Evolutionary conservation across 495 filamentous ascomycete species (phyloP).

Genomic region (Parachaetomium inaequale): DNA sequence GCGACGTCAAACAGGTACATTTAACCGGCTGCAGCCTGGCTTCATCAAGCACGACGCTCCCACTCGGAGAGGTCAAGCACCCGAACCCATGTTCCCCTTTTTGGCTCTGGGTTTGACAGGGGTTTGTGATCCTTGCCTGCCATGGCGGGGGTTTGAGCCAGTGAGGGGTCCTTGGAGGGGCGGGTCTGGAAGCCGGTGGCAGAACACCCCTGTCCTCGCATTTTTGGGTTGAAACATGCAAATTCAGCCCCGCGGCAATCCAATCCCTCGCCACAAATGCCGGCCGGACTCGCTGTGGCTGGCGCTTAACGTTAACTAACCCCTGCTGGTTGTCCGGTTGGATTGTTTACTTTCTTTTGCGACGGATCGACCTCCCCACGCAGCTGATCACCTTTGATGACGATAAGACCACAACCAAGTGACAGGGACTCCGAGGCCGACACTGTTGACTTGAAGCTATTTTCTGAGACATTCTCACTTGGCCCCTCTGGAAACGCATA

Average conservation of each 20-base stretch:
- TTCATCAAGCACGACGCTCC: background rate
- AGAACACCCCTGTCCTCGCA: background rate
- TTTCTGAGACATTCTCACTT: no score
- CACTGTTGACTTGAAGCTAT: no score
- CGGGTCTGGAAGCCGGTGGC: background rate
- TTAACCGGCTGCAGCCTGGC: background rate
- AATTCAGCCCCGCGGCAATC: background rate
- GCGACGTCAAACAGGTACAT: background rate
- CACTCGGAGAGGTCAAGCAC: background rate
- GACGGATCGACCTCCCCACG: background rate
- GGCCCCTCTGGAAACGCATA: no score
- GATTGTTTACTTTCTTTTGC: constrained; percentile 19
- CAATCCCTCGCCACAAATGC: background rate
- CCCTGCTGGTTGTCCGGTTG: constrained; percentile 20
- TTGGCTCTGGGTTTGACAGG: background rate
- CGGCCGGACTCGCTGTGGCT: background rate
- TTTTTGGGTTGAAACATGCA: constrained; percentile 9
- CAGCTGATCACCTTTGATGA: constrained; percentile 2
- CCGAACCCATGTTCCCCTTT: constrained; percentile 1
- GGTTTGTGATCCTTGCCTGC: background rate
- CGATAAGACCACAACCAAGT: background rate
- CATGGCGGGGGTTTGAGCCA: constrained; percentile 8
- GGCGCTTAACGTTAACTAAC: background rate
- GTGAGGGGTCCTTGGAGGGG: constrained; percentile 5
- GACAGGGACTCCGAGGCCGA: background rate